Evolutionary conservation across 1,139 yeast species (phyloP), one percentile per base, ranked within the genome.

Genomic region (Pichia inconspicua): DNA sequence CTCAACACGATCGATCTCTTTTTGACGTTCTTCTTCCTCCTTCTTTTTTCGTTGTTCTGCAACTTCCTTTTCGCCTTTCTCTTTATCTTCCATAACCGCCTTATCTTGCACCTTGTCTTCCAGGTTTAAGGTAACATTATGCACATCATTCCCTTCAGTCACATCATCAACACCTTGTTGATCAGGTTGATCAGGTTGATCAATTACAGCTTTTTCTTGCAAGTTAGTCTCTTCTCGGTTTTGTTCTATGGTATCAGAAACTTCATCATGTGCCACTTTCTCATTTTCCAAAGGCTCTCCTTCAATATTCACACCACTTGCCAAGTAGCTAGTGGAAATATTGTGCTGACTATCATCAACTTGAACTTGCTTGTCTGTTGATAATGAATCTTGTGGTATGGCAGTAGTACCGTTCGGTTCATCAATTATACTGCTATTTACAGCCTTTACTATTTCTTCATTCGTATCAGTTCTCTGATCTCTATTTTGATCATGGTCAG

Each of bases 1-100:
- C n/a, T 43, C 47, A 35, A 44, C 47, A 19, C 46, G 25, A 28
- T 8, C 14, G 4, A 32, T 15, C 22, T 41, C 43, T 30, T 12
- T 34, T 11, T 17, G 40, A 32, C 17, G 38, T 15, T 17, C 27
- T 12, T 12, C 27, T 2, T 39, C 41, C 15, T 15, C 37, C 8
- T 34, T 8, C 22, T 34, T 14, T 12, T 27, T 28, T 11, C 8
- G 22, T 17, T 2, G 5, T 3, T 34, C 4, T 6, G 22, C 10
- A 34, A 9, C 22, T 7, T 17, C 22, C 3, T 22, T 15, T 19
- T 22, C 5, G 17, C 10, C 11, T 34, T 15, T 8, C 11, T n/a
- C 37, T 34, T 32, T n/a, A n/a, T 32, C 36, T 32, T 32, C 36
- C 22, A 22, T 5, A 22, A 22, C 5, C 22, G 5, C 22, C 22